These are phyloP conservation scores for Scedosporium dehoogii DNA, from an alignment of 2,329 filamentous ascomycete genomes.

Conservation along the genomic window DNA sequence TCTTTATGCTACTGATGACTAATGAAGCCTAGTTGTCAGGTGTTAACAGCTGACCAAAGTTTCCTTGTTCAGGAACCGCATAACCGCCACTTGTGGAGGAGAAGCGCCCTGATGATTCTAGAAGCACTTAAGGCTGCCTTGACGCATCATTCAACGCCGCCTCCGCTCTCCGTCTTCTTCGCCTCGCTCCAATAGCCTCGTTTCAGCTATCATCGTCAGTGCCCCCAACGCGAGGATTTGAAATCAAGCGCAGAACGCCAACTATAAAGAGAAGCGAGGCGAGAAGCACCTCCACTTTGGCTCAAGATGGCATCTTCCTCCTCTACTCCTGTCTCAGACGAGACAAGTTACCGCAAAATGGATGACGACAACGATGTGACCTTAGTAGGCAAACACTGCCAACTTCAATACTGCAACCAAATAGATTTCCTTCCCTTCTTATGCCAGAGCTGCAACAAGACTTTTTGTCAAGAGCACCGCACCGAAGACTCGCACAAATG, in stretches of 20 bases:
- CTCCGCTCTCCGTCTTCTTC: neutral
- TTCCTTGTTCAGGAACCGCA: neutral
- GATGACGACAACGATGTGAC: constrained; percentile 64
- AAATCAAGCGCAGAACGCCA: neutral
- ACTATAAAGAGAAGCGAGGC: neutral
- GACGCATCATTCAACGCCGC: neutral
- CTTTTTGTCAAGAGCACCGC: constrained; percentile 90
- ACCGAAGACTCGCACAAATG: constrained; percentile 73
- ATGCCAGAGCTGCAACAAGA: constrained; percentile 78
- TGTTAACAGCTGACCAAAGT: neutral
- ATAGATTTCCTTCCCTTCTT: constrained; percentile 94
- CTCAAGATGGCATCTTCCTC: constrained; percentile 44
- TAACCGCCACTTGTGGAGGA: neutral
- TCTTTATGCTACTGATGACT: too few species aligned
- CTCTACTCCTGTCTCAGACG: constrained; percentile 24
- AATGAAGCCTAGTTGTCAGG: neutral
- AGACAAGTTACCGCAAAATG: constrained; percentile 61
- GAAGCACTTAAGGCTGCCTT: neutral
- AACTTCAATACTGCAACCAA: constrained; percentile 83
- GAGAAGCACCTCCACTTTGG: constrained; percentile 4
- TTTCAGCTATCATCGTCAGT: constrained; percentile 1
- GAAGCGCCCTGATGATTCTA: constrained; percentile 3
- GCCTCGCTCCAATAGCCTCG: neutral
- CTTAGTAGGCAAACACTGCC: constrained; percentile 82
- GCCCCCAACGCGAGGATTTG: constrained; percentile 1